Evolutionary conservation across 768 basidiomycete species (phyloP).

Genomic region (Collybiopsis confluens): DNA sequence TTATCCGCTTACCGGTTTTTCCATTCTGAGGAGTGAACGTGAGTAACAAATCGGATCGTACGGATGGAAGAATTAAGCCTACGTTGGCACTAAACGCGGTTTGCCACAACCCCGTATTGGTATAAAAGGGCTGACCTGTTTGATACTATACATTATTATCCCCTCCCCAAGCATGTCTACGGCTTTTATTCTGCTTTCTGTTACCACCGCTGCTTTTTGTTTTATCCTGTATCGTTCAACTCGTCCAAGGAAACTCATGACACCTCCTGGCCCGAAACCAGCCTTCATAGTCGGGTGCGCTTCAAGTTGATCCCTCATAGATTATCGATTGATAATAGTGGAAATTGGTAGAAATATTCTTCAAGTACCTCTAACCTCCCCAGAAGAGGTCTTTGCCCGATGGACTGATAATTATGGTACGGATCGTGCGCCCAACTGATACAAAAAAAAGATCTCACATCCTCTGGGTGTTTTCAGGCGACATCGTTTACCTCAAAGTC

Average conservation of each 20-base stretch:
- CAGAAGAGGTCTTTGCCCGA: not conserved
- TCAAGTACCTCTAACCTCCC: constrained; percentile 1
- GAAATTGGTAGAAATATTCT: not conserved
- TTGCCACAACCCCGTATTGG: no score
- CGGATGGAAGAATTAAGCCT: no score
- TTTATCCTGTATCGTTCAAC: not conserved
- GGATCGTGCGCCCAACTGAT: not conserved
- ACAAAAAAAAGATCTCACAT: not conserved
- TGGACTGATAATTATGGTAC: constrained; percentile 4
- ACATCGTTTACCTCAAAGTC: constrained; percentile 36
- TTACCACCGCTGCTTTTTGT: no score
- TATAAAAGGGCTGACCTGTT: no score
- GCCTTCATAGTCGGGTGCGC: not conserved
- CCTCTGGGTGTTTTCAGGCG: constrained; percentile 25
- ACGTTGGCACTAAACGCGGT: no score
- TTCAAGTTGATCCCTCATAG: not conserved
- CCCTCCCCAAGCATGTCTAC: no score
- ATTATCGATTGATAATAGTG: not conserved
- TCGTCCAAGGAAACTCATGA: not conserved
- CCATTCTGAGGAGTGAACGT: no score
- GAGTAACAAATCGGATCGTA: no score
- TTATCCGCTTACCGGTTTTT: no score
- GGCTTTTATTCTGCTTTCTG: no score
- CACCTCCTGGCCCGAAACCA: constrained; percentile 4
- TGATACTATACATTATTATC: no score